Conservation (phyloP, 1,139 yeast genomes). For the Candida tunisiensis region DNA sequence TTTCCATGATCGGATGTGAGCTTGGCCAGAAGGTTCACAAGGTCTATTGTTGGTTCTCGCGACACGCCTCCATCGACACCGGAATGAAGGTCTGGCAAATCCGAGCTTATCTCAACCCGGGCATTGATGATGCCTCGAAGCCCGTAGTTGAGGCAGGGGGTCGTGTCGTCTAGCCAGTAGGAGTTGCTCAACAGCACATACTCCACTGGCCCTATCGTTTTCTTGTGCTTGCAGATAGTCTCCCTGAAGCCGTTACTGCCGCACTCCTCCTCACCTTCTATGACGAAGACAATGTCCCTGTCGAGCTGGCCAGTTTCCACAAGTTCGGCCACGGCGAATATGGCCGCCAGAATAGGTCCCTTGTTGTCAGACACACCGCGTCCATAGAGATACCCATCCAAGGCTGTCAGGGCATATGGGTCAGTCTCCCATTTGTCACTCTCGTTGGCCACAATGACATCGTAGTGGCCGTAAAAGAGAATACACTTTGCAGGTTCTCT, state of each 20-base stretch:
- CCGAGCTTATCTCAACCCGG: conserved; percentile 50
- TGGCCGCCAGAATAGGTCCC: conserved; percentile 84
- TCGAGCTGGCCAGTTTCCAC: conserved; percentile 33
- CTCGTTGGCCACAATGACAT: conserved; percentile 62
- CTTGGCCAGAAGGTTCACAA: conserved; percentile 52
- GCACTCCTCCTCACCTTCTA: conserved; percentile 94
- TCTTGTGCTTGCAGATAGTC: conserved; percentile 32
- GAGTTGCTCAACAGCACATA: conserved; percentile 86
- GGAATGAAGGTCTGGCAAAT: conserved; percentile 78
- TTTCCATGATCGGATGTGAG: conserved; percentile 40
- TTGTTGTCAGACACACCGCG: conserved; percentile 92
- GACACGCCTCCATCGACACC: conserved; percentile 94
- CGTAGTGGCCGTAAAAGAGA: conserved; percentile 92
- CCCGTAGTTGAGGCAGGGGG: conserved; percentile 90
- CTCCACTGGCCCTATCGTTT: conserved; percentile 47
- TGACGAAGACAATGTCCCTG: conserved; percentile 63
- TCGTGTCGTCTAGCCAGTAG: conserved; percentile 80
- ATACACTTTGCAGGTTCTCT: conserved; percentile 16
- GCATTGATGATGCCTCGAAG: conserved; percentile 82
- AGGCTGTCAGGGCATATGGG: conserved; percentile 61
- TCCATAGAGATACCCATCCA: conserved; percentile 76
- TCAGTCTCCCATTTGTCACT: conserved; percentile 54
- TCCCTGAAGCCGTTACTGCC: conserved; percentile 78
- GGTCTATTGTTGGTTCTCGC: conserved; percentile 79
- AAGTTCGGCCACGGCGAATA: conserved; percentile 73